Evolutionary conservation across 108 stramenopile species (phyloP).

Genomic region (Pinguiococcus pyrenoidosus): DNA sequence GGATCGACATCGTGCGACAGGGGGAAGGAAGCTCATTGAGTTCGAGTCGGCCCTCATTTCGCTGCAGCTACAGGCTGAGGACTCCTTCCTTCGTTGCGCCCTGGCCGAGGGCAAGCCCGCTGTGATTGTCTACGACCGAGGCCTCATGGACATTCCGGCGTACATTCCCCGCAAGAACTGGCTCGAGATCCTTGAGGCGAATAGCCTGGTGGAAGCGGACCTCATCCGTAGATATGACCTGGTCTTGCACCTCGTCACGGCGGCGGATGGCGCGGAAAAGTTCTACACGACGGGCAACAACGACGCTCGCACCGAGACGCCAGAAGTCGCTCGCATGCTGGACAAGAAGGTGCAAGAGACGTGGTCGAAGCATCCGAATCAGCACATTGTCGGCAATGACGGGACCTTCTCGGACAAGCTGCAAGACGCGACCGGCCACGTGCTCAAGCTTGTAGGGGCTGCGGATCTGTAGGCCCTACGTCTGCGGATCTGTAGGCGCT

Average conservation of each 20-base stretch:
- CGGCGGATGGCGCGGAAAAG: slow-evolving; percentile 17
- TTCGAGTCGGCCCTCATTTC: slow-evolving; percentile 10
- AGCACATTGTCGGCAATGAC: background rate
- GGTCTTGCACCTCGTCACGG: slow-evolving; percentile 19
- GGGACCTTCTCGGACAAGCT: slow-evolving; percentile 1
- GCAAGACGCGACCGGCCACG: background rate
- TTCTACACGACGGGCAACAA: slow-evolving; percentile 66
- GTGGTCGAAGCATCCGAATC: slow-evolving; percentile 1
- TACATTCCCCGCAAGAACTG: slow-evolving; percentile 15
- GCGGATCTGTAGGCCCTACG: too few relatives aligned
- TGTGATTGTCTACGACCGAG: slow-evolving; percentile 18
- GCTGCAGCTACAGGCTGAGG: slow-evolving; percentile 27
- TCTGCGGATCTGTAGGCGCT: too few relatives aligned
- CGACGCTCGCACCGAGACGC: slow-evolving; percentile 58
- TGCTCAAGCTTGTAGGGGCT: background rate
- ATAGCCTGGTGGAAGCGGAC: background rate
- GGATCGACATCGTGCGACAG: too few relatives aligned
- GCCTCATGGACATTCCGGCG: slow-evolving; percentile 11
- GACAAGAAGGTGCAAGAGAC: slow-evolving; percentile 47
- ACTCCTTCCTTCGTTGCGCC: slow-evolving; percentile 9
- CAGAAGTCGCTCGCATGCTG: slow-evolving; percentile 50
- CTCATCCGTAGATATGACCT: slow-evolving; percentile 19
- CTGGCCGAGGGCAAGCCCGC: background rate
- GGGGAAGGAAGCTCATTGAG: slow-evolving; percentile 11
- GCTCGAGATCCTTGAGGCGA: slow-evolving; percentile 1